Percentiles rank a stretch among this genome's conserved stretches.
phyloP scores from a whole-genome alignment of 495 filamentous ascomycete genomes.

The Saxophila tyrrhenica region DNA sequence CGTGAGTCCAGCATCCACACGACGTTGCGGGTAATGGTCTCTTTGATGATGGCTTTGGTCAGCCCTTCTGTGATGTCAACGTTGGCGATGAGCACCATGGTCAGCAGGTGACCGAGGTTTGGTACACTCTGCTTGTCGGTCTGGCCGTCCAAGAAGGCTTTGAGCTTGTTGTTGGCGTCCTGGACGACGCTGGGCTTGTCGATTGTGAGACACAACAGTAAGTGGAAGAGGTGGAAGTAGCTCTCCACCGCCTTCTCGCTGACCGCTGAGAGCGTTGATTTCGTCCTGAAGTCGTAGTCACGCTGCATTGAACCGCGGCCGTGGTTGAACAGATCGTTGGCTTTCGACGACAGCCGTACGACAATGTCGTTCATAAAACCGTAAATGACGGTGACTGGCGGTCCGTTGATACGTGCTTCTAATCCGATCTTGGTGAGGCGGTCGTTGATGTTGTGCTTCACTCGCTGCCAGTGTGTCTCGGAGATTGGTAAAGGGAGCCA shows the following conservation, averaged over 20 bases:
- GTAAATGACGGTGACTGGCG: constrained; percentile 31
- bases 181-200: constrained; percentile 15
- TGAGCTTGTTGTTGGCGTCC: constrained; percentile 23
- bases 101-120: constrained; percentile 40
- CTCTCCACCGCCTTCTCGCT: constrained; percentile 43
- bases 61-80: constrained; percentile 32
- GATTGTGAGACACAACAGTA: constrained; percentile 34
- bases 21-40: constrained; percentile 40
- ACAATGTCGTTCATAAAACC: constrained; percentile 43
- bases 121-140: constrained; percentile 34
- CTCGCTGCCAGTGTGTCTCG: constrained; percentile 34
- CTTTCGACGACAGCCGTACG: constrained; percentile 23
- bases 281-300: constrained; percentile 1
- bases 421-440: constrained; percentile 18
- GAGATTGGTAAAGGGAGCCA: constrained; percentile 42
- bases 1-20: constrained; percentile 40
- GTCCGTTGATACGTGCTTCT: constrained; percentile 9
- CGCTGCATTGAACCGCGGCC: constrained; percentile 11
- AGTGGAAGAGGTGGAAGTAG: constrained; percentile 44
- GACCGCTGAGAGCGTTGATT: constrained; percentile 36
- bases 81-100: constrained; percentile 37
- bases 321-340: constrained; percentile 25
- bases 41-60: constrained; percentile 35
- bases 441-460: constrained; percentile 19
- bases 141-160: constrained; percentile 29